A percentile compares a stretch with the other conserved stretches of the same genome.
Evolutionary conservation across 2,329 filamentous ascomycete species (phyloP).

Genomic region (Exserohilum rostratum): DNA sequence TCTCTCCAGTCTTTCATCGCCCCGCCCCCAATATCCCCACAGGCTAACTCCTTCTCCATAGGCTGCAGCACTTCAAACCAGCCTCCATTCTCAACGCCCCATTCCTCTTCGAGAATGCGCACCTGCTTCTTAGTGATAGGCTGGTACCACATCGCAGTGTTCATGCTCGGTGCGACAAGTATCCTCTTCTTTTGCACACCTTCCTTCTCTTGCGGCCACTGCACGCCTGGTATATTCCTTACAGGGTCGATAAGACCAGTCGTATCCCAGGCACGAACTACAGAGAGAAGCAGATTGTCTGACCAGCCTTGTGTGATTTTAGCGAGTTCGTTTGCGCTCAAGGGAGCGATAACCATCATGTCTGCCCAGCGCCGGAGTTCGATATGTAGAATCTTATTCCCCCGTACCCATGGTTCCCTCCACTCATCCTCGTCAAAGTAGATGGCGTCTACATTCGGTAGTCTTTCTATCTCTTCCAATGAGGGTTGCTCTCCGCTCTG

Average conservation of each 20-base stretch:
- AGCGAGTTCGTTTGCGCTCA: constrained; percentile 84
- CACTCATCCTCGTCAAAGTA: constrained; percentile 89
- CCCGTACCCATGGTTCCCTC: constrained; percentile 76
- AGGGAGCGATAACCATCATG: constrained; percentile 77
- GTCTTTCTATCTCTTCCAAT: constrained; percentile 61
- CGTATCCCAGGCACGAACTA: constrained; percentile 88
- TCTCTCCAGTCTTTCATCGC: constrained; percentile 83
- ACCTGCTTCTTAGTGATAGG: constrained; percentile 79
- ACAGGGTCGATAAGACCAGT: constrained; percentile 43
- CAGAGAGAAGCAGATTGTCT: constrained; percentile 74
- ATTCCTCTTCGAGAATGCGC: constrained; percentile 72
- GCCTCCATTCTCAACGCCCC: constrained; percentile 60
- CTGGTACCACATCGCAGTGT: constrained; percentile 88
- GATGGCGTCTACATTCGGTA: constrained; percentile 78
- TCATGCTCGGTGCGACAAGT: constrained; percentile 82
- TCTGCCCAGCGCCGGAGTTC: constrained; percentile 84
- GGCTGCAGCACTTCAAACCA: constrained; percentile 76
- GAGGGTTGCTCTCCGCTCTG: constrained; percentile 79
- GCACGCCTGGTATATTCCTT: constrained; percentile 32
- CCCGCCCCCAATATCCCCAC: constrained; percentile 81
- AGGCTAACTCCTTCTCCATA: constrained; percentile 78
- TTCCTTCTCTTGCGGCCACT: constrained; percentile 25
- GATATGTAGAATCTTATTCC: constrained; percentile 85
- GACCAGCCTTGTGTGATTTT: constrained; percentile 80
- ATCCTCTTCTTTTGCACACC: constrained; percentile 62